These are phyloP conservation scores for Aspergillus baeticus DNA, from an alignment of 495 filamentous ascomycete species.

Conservation along the genomic window DNA sequence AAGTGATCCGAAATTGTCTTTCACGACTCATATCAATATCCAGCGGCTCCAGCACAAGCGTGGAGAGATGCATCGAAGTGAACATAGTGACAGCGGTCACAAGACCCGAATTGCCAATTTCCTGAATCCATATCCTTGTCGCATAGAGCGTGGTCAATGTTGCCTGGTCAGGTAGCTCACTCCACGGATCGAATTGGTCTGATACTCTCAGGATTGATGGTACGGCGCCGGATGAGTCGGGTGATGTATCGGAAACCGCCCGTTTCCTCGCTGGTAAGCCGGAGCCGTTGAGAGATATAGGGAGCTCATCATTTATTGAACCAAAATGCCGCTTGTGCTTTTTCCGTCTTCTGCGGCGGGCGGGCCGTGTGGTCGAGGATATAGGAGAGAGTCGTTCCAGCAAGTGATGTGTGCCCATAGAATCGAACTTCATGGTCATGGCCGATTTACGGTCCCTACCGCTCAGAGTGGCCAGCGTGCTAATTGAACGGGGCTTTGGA, in stretches of 20 bases:
- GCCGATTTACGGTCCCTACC: too few relatives aligned
- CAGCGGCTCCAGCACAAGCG: constrained; percentile 38
- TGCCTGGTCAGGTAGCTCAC: constrained; percentile 52
- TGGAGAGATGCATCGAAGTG: constrained; percentile 39
- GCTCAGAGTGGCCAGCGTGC: too few relatives aligned
- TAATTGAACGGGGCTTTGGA: too few relatives aligned
- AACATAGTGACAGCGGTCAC: constrained; percentile 41
- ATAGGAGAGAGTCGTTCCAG: too few relatives aligned
- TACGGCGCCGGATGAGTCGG: background rate
- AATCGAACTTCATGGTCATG: too few relatives aligned
- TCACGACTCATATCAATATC: constrained; percentile 48
- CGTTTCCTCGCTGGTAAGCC: background rate
- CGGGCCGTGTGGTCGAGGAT: too few relatives aligned
- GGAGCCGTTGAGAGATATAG: background rate
- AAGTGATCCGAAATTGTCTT: constrained; percentile 35
- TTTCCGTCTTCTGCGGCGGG: too few relatives aligned
- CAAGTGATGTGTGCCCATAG: too few relatives aligned
- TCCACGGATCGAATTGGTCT: constrained; percentile 64
- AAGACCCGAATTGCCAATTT: constrained; percentile 16
- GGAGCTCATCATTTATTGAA: too few relatives aligned
- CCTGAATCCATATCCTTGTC: constrained; percentile 27
- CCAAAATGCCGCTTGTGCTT: too few relatives aligned
- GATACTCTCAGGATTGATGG: constrained; percentile 47
- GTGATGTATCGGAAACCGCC: background rate
- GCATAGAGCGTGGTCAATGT: constrained; percentile 27